Evolutionary conservation across 768 basidiomycete genomes (phyloP), one percentile per base, ranked within the genome.

Genomic region (Wakefieldia striispora): DNA sequence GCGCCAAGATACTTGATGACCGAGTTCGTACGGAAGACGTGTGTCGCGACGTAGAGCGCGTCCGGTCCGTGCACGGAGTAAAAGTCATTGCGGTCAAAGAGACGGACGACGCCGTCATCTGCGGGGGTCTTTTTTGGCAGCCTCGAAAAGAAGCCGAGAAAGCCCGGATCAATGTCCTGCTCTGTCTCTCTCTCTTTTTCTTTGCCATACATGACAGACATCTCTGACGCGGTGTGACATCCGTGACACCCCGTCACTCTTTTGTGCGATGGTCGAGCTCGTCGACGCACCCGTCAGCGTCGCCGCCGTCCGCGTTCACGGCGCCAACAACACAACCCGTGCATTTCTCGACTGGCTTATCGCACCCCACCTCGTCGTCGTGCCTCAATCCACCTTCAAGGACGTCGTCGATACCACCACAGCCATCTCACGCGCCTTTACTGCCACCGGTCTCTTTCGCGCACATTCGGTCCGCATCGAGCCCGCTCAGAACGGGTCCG

Each of bases 51-150:
- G 56, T 83, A 92, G n/a, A 81, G 72, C 1, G 95, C 95, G 67
- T 97, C 95, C 5, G 81, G 71, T 0, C 93, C 94, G 62, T 97
- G 92, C 1, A 84, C 86, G n/a, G 85, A 82, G 72, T 91, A 97
- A 69, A 80, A 97, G 14, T 88, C 83, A 59, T 77, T 79, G 21
- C 93, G 84, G 60, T 86, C 82, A 66, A 98, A 97, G 14, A 99
- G 81, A 12, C 97, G 83, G 43, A 98, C 74, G 7, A 88, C 88
- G 19, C 95, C 95, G 8, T 79, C 78, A 47, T 84, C 83, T 1
- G 40, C n/a, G 5, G 87, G 86, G 0, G 86, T 83, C 56, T 86
- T 89, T 41, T 72, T 62, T 0, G 81, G 81, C 6, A 91, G 73
- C 37, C 72, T 77, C 9, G 66, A 62, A 61, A 86, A 89, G 70